These are phyloP conservation scores for Symbiodinium natans DNA, from an alignment of 73 alveolate genomes.

Conservation along the genomic window DNA sequence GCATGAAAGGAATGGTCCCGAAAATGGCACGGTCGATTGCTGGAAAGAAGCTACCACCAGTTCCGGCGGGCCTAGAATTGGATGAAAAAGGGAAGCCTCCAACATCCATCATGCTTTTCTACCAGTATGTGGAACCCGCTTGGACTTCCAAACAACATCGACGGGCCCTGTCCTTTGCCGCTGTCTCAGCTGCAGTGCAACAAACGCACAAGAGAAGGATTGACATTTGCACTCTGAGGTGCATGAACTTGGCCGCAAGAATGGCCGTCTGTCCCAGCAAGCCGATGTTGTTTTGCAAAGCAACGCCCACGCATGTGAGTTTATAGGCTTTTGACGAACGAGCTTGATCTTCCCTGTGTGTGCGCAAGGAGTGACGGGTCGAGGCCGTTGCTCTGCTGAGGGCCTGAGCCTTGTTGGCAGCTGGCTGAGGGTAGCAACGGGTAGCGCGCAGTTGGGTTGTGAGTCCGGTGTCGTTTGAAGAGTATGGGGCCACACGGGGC, in stretches of 20 bases:
- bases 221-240: constrained; percentile 5
- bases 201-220: background rate
- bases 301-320: background rate
- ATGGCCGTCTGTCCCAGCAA: background rate
- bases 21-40: constrained; percentile 65
- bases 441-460: too few species aligned
- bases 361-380: constrained; percentile 60
- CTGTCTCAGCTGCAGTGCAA: background rate
- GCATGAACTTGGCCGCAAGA: constrained; percentile 79
- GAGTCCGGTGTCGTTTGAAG: too few species aligned
- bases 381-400: constrained; percentile 88
- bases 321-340: too few species aligned
- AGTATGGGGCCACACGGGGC: too few species aligned
- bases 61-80: constrained; percentile 14
- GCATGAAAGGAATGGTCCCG: constrained; percentile 90
- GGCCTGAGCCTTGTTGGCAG: constrained; percentile 37
- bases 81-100: constrained; percentile 43
- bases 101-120: constrained; percentile 81
- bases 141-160: constrained; percentile 89
- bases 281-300: background rate
- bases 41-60: constrained; percentile 62
- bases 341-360: background rate
- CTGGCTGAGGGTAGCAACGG: background rate
- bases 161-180: constrained; percentile 54
- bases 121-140: constrained; percentile 92